Conservation (phyloP, 257 asterid genomes). For the Jacaranda mimosifolia region DNA sequence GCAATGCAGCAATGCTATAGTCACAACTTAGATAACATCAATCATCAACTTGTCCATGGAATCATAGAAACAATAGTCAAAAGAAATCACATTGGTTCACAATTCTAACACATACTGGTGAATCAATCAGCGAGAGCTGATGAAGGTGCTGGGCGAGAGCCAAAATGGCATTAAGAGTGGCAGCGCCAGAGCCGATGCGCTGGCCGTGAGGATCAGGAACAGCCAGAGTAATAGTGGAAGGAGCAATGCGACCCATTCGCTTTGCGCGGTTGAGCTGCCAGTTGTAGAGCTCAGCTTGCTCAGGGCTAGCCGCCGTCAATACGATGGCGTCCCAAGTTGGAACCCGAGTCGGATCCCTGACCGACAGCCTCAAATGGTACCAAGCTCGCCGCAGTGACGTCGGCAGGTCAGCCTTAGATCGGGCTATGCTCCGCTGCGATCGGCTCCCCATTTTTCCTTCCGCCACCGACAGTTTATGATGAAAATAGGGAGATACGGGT, state of each 20-base stretch:
- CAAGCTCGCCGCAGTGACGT: slow-evolving; percentile 74
- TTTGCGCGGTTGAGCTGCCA: slow-evolving; percentile 93
- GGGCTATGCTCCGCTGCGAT: slow-evolving; percentile 40
- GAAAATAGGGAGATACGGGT: not conserved
- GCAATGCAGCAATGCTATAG: slow-evolving; percentile 14
- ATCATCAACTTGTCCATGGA: slow-evolving; percentile 3
- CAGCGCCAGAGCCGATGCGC: slow-evolving; percentile 96
- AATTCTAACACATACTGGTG: slow-evolving; percentile 37
- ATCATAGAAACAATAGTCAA: not conserved
- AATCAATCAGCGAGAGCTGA: slow-evolving; percentile 36
- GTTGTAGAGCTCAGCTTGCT: slow-evolving; percentile 85
- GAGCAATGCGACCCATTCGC: slow-evolving; percentile 83
- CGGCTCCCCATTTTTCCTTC: slow-evolving; percentile 37
- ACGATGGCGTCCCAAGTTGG: slow-evolving; percentile 94
- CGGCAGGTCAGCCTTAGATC: slow-evolving; percentile 63
- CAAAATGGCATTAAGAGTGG: slow-evolving; percentile 81
- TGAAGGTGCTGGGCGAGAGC: slow-evolving; percentile 69
- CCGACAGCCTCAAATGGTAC: slow-evolving; percentile 87
- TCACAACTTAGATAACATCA: slow-evolving; percentile 13
- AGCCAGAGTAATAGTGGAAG: slow-evolving; percentile 77
- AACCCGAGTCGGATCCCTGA: slow-evolving; percentile 79
- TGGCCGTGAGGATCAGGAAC: slow-evolving; percentile 93
- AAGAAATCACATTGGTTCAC: slow-evolving; percentile 23
- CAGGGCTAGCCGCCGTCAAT: slow-evolving; percentile 97
- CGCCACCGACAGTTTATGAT: slow-evolving; percentile 28